A percentile compares a stretch with the other conserved stretches of the same genome.
Conservation (phyloP, 2,329 filamentous ascomycete genomes). For the Aspergillus alliaceus region DNA sequence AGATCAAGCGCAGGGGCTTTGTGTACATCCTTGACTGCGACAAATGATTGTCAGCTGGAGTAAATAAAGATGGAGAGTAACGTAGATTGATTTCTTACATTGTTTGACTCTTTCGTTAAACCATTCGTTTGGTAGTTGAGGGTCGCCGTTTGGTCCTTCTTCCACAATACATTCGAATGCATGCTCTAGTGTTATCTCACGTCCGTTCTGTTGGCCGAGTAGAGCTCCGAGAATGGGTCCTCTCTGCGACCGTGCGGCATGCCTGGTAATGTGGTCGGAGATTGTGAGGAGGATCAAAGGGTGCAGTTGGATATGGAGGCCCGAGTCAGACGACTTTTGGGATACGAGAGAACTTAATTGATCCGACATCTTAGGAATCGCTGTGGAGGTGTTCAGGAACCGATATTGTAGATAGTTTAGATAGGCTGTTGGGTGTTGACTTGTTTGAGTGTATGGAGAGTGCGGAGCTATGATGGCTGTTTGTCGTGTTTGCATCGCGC, state of each 20-base stretch:
- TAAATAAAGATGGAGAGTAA: background rate
- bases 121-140: slow-evolving; percentile 67
- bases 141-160: slow-evolving; percentile 53
- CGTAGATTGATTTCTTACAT: slow-evolving; percentile 57
- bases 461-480: slow-evolving; percentile 19
- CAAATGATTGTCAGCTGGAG: slow-evolving; percentile 8
- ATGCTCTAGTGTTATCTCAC: slow-evolving; percentile 87
- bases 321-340: slow-evolving; percentile 68
- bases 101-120: slow-evolving; percentile 79
- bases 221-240: slow-evolving; percentile 83
- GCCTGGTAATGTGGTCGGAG: slow-evolving; percentile 92
- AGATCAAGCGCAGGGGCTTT: slow-evolving; percentile 79
- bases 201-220: slow-evolving; percentile 88
- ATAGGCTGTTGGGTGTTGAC: background rate
- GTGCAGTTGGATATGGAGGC: slow-evolving; percentile 80
- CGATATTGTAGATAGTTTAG: background rate
- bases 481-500: slow-evolving; percentile 32
- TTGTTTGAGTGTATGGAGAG: slow-evolving; percentile 3
- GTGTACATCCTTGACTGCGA: slow-evolving; percentile 80
- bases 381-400: too few relatives aligned
- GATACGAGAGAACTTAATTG: slow-evolving; percentile 62
- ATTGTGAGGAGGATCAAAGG: slow-evolving; percentile 94
- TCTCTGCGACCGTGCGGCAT: slow-evolving; percentile 72
- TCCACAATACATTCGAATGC: slow-evolving; percentile 78
- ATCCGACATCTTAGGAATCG: slow-evolving; percentile 49